Evolutionary conservation across 108 stramenopile genomes (phyloP).

Genomic region (Epithemia pelagica): DNA sequence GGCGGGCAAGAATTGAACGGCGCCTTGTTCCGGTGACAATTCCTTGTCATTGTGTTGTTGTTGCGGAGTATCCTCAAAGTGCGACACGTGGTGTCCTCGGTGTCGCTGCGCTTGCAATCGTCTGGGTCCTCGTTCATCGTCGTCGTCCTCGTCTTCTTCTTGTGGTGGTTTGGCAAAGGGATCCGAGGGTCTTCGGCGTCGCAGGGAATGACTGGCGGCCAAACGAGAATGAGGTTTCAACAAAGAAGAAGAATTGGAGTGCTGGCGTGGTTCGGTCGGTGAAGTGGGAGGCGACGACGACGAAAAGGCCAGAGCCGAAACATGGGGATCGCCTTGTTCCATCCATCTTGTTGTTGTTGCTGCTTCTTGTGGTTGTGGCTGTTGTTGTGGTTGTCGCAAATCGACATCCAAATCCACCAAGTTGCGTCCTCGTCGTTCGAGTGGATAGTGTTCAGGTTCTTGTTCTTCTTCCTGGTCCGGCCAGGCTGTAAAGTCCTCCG

Average conservation of each 20-base stretch:
- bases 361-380: background rate
- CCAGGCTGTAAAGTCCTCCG: too few relatives aligned
- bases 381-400: background rate
- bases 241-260: too few relatives aligned
- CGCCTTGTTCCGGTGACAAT: background rate
- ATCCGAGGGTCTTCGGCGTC: too few relatives aligned
- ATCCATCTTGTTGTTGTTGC: background rate
- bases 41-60: too few relatives aligned
- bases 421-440: background rate
- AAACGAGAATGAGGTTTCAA: too few relatives aligned
- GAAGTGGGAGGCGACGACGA: background rate
- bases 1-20: background rate
- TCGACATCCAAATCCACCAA: too few relatives aligned
- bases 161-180: background rate
- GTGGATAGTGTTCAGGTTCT: background rate
- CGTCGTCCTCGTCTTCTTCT: background rate
- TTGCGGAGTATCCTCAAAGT: too few relatives aligned
- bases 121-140: too few relatives aligned
- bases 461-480: background rate
- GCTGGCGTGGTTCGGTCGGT: background rate
- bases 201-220: too few relatives aligned
- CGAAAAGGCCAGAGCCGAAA: background rate
- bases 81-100: too few relatives aligned
- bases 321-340: background rate
- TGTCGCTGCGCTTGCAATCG: too few relatives aligned